A percentile compares a stretch with the other conserved stretches of the same genome.
Conservation (phyloP, 2,329 filamentous ascomycete species). For the Claviceps sp. region DNA sequence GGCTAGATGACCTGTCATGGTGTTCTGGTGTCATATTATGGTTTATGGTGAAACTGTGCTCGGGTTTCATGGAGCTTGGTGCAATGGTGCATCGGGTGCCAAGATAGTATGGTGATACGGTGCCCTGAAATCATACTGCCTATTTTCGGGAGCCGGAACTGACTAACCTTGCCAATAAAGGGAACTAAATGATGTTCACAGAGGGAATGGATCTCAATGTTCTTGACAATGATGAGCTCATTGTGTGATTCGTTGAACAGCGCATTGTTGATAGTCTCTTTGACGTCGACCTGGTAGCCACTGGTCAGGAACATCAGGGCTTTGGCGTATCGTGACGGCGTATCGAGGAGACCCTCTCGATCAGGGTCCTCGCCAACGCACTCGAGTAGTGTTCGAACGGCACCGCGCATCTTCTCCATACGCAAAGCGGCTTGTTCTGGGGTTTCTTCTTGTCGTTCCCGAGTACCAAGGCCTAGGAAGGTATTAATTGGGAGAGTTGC, state of each 20-base stretch:
- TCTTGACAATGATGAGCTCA: slow-evolving; percentile 94
- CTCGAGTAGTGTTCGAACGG: slow-evolving; percentile 53
- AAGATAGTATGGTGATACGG: no score
- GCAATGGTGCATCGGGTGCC: no score
- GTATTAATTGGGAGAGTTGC: no score
- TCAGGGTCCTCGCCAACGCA: slow-evolving; percentile 56
- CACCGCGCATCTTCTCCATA: slow-evolving; percentile 44
- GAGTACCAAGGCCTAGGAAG: slow-evolving; percentile 44
- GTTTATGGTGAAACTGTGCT: no score
- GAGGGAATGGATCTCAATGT: slow-evolving; percentile 87
- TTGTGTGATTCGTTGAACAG: slow-evolving; percentile 96
- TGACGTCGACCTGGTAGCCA: slow-evolving; percentile 89
- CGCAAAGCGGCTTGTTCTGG: slow-evolving; percentile 29
- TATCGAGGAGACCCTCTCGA: slow-evolving; percentile 49
- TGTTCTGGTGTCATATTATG: no score
- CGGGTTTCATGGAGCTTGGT: no score
- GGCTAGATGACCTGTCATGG: neutral
- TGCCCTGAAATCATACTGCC: no score
- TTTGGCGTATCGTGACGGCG: slow-evolving; percentile 81
- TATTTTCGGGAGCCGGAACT: neutral
- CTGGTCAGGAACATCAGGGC: slow-evolving; percentile 93
- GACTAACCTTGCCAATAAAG: slow-evolving; percentile 75
- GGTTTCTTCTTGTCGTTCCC: slow-evolving; percentile 45
- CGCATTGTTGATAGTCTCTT: slow-evolving; percentile 81
- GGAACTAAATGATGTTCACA: slow-evolving; percentile 97